Evolutionary conservation across 2,329 filamentous ascomycete genomes (phyloP), one percentile per base, ranked within the genome.

Genomic region (Clarireedia paspali): DNA sequence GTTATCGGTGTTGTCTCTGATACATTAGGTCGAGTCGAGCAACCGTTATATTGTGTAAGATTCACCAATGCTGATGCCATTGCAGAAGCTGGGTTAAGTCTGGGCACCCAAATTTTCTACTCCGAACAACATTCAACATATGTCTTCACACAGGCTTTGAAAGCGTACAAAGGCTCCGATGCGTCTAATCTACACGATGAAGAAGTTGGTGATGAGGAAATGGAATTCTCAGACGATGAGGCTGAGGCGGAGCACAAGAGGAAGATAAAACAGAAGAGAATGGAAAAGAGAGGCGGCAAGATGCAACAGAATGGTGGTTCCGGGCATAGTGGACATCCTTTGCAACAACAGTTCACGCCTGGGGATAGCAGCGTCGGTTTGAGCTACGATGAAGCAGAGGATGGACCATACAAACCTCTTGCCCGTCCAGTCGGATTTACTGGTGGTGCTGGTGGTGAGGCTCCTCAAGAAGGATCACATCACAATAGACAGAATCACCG

Each of bases 211-310:
- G 86, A 88, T 34, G 89, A 95, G 39, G 92, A 97, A 69, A 81
- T 90, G 64, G 94, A 97, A 68, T 97, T 97, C 70, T 96, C 92
- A 0, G 94, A 99, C 63, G 94, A 99, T 66, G 94, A 99, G 72
- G 88, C 89, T 63, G 94, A 99, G 71, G 87, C 87, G 6, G 89
- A 91, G 64, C 83, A 90, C 68, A 95, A 87, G 73, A 75, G 81
- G 56, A 78, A 79, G 58, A 65, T 83, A 52, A 91, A 91, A 72
- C 79, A 84, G 60, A 86, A 85, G 72, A 83, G 79, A 63, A 74
- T 76, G 7, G 72, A 86, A 71, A 82, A 80, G 64, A 74, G 76
- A 20, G 71, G 67, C 58, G 75, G 75, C 53, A 81, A 77, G 66
- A 75, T 75, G 66, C 75, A 74, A 59, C 72, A 72, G 23, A 69